A percentile compares a stretch with the other conserved stretches of the same genome.
Conservation (phyloP, 352 stramenopile species). For the Aphanomyces astaci region DNA sequence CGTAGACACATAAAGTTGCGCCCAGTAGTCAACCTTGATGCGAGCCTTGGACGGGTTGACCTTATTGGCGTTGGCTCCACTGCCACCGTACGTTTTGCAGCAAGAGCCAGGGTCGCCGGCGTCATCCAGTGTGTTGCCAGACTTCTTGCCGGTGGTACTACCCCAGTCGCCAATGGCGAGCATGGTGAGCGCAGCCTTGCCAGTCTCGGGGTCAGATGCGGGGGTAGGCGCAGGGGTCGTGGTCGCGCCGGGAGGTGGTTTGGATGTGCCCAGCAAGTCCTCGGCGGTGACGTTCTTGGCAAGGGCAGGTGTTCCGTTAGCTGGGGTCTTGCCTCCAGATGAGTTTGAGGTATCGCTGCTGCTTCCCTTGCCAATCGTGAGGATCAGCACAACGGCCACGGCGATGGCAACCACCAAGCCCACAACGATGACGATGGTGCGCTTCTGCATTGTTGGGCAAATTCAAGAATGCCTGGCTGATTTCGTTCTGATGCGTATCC, state of each 20-base stretch:
- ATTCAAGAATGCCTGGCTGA: no score
- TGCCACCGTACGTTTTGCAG: conserved; percentile 85
- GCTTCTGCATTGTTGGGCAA: no score
- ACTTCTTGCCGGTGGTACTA: conserved; percentile 64
- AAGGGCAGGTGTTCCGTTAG: not conserved
- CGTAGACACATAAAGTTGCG: conserved; percentile 76
- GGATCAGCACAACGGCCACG: conserved; percentile 55
- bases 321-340: not conserved
- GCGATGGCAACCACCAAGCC: conserved; percentile 54
- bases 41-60: conserved; percentile 5
- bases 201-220: conserved; percentile 11
- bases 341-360: conserved; percentile 21
- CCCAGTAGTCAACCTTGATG: conserved; percentile 77
- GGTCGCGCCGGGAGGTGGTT: conserved; percentile 28
- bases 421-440: no score
- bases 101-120: conserved; percentile 47
- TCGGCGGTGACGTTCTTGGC: conserved; percentile 42
- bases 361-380: conserved; percentile 35
- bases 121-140: not conserved
- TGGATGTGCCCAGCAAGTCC: conserved; percentile 30
- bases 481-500: no score
- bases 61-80: conserved; percentile 36
- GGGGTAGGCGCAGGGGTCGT: conserved; percentile 21
- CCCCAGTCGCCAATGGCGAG: conserved; percentile 81
- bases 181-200: conserved; percentile 54